phyloP scores from a whole-genome alignment of 352 stramenopile genomes.

The Ophiocytium majus region DNA sequence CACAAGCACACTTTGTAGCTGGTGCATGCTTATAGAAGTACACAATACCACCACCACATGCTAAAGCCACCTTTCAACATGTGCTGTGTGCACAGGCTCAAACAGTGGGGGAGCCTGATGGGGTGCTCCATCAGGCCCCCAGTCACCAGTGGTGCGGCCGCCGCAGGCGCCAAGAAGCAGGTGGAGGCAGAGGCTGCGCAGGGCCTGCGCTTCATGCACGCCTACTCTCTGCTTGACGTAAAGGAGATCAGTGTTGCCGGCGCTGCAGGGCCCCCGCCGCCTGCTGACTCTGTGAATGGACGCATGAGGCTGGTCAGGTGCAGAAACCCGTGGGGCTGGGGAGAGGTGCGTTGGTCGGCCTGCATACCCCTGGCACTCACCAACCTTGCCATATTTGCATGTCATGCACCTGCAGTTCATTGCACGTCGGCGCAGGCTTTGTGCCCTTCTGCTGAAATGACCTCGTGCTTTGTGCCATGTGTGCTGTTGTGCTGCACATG shows the following conservation, averaged over 20 bases:
- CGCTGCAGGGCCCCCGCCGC: neutral
- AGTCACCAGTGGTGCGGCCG: neutral
- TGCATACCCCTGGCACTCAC: neutral
- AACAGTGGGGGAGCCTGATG: slow-evolving; percentile 77
- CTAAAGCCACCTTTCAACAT: no score
- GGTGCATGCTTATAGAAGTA: no score
- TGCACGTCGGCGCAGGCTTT: neutral
- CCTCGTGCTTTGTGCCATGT: no score
- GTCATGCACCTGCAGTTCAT: neutral
- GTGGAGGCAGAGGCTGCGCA: slow-evolving; percentile 36
- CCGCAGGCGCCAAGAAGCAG: slow-evolving; percentile 55
- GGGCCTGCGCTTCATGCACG: slow-evolving; percentile 76
- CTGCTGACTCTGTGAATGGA: neutral
- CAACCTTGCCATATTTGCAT: neutral
- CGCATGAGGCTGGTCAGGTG: slow-evolving; percentile 67
- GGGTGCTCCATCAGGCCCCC: slow-evolving; percentile 71
- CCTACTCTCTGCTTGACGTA: slow-evolving; percentile 75
- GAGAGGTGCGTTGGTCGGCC: slow-evolving; percentile 58
- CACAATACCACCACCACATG: no score
- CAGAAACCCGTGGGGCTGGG: slow-evolving; percentile 82
- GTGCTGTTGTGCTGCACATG: no score
- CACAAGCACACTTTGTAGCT: no score
- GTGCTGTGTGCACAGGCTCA: slow-evolving; percentile 61
- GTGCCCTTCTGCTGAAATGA: no score
- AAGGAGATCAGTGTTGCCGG: slow-evolving; percentile 63